These are phyloP conservation scores for Tubosaeta sp. DNA, from an alignment of 768 basidiomycete genomes.

Conservation along the genomic window DNA sequence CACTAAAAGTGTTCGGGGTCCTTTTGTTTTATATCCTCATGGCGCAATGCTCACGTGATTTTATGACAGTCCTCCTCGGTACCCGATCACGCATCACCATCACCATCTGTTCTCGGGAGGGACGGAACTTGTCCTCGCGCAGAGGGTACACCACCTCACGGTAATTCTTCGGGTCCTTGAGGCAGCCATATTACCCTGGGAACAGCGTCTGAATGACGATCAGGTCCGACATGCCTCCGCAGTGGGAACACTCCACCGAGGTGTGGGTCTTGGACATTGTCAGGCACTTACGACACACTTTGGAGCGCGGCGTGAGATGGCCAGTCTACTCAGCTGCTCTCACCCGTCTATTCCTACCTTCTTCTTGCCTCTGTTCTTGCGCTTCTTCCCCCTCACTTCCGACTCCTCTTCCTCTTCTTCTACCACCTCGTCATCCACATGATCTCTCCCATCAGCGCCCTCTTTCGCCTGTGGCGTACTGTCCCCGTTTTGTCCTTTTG, in stretches of 20 bases:
- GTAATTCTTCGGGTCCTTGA: not conserved
- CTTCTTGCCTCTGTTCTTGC: constrained; percentile 19
- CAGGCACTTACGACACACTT: constrained; percentile 21
- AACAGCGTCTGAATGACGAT: not conserved
- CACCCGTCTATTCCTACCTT: constrained; percentile 7
- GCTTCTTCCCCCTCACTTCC: constrained; percentile 14
- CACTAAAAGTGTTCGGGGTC: constrained; percentile 11
- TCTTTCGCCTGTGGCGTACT: constrained; percentile 12
- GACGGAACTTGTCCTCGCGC: too few species aligned
- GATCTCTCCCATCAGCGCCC: constrained; percentile 14
- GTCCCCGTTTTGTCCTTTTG: constrained; percentile 15
- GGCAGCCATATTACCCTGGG: constrained; percentile 8
- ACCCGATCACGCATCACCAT: not conserved
- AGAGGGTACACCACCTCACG: not conserved
- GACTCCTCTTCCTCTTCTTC: constrained; percentile 13
- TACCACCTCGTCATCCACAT: constrained; percentile 1
- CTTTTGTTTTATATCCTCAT: constrained; percentile 17
- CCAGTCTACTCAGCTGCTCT: too few species aligned
- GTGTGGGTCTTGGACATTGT: not conserved
- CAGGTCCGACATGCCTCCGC: not conserved
- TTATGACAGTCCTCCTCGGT: not conserved
- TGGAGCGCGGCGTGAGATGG: constrained; percentile 12
- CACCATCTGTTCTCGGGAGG: not conserved
- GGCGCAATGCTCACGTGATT: not conserved
- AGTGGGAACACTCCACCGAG: constrained; percentile 3